A percentile compares a stretch with the other conserved stretches of the same genome.
These are phyloP conservation scores for Vitis rotundifolia DNA, from an alignment of 164 flowering plant genomes.

Conservation along the genomic window DNA sequence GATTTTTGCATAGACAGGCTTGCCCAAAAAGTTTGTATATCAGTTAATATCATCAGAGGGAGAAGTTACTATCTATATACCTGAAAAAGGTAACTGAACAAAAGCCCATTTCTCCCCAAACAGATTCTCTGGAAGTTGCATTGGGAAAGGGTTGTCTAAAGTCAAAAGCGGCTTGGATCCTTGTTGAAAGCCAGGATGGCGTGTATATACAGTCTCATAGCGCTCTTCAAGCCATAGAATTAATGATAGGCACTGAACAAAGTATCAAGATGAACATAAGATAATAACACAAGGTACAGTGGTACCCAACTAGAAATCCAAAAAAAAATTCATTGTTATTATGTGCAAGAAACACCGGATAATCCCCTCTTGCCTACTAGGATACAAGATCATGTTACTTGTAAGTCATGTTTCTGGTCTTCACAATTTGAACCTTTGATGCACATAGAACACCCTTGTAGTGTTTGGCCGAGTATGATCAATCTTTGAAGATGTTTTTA, in stretches of 20 bases:
- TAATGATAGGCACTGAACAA: constrained; percentile 77
- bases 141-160: constrained; percentile 90
- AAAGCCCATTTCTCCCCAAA: constrained; percentile 97
- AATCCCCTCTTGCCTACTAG: neutral
- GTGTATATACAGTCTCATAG: constrained; percentile 78
- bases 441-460: neutral
- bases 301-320: neutral
- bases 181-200: constrained; percentile 93
- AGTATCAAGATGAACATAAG: neutral
- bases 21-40: no score
- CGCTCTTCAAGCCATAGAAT: constrained; percentile 96
- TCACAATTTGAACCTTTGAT: neutral
- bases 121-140: constrained; percentile 90
- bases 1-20: no score
- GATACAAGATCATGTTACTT: neutral
- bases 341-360: neutral
- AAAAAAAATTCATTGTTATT: neutral
- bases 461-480: neutral
- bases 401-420: neutral
- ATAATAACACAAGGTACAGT: neutral
- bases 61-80: constrained; percentile 26
- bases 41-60: neutral
- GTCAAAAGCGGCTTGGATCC: constrained; percentile 86
- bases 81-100: constrained; percentile 91
- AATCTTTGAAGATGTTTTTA: neutral